Evolutionary conservation across 2,329 filamentous ascomycete species (phyloP), one percentile per base, ranked within the genome.

Genomic region (Ascochyta koolunga): DNA sequence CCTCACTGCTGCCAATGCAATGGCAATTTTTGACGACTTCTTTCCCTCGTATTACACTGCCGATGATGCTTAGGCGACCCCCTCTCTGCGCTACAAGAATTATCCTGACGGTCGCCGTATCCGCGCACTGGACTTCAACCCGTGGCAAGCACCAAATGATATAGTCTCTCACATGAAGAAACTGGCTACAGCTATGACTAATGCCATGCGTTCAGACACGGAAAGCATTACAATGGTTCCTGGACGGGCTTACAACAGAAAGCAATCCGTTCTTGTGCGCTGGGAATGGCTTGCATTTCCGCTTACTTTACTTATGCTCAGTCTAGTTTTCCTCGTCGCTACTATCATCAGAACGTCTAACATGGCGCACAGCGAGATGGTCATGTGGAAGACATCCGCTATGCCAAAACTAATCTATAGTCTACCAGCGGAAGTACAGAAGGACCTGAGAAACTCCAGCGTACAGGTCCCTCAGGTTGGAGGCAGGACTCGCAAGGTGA

Each of bases 231-330:
- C 11, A 29, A 29, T 29, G 27, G 27, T 29, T 29, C 27, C 27
- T 29, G 27, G 27, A 29, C 27, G 11, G 11, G 27, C 27, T 10
- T 29, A 10, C 9, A 29, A 29, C 10, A 29, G 4, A 29, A 29
- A 29, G 27, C 27, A 29, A 13, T 29, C 4, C 5, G 27, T 29
- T 10, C 7, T n/a, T 1, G 65, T 74, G 0, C 47, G 62, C 4
- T 74, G 68, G 69, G 58, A n/a, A 2, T 74, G 70, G 69, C 56
- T 74, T 5, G 36, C 56, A 0, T 67, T 73, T 18, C 71, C 70
- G 0, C 22, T 67, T n/a, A 49, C 42, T 0, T 44, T 74, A 6
- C 47, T 70, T 5, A 4, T 61, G 0, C 27, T 71, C 1, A 66
- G 63, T 11, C 37, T 67, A 0, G 15, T 56, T 0, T 72, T 69